Evolutionary conservation across 1,139 yeast species (phyloP), one percentile per base, ranked within the genome.

Genomic region (Suhomyces terraborum): DNA sequence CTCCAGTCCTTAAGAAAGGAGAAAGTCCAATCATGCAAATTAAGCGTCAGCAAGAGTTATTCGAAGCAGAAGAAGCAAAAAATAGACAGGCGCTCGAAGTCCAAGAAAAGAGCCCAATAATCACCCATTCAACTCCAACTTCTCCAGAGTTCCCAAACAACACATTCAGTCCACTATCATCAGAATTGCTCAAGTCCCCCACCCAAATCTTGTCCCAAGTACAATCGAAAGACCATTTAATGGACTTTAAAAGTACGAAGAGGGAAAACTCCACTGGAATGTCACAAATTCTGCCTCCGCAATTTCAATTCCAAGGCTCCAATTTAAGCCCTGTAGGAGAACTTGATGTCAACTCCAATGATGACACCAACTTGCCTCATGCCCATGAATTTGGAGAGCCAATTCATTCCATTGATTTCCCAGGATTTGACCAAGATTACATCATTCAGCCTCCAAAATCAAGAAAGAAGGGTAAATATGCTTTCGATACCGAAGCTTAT

Each of bases 1-100:
- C 75, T 7, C 55, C 73, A 1, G 72, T 69, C 1, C 51, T 69
- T 24, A 64, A 59, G 45, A 56, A 53, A 19, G 65, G 71, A 1
- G 67, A 63, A 43, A 64, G 69, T 36, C 67, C 64, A 0, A 66
- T 66, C 6, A 48, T 64, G 53, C 58, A 56, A 27, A 44, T 57
- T 6, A 62, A 59, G 45, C 45, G 69, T 27, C 51, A 55, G 40
- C 69, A 62, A 34, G 51, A 46, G 17, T 24, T 35, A 24, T 16
- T 27, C 12, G 36, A 30, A 13, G 38, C 19, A 16, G 23, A 29
- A 19, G 41, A 35, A 24, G 34, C 21, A 12, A 21, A 35, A 13
- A 22, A 16, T 12, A 24, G 14, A 6, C 27, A 12, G 27, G 13
- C 2, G 7, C 16, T 5, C 16, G 26, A 18, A 10, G 18, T 14